A percentile compares a stretch with the other conserved stretches of the same genome.
Conservation (phyloP, 192 early-diverging fungal species). For the Kickxella alabastrina region DNA sequence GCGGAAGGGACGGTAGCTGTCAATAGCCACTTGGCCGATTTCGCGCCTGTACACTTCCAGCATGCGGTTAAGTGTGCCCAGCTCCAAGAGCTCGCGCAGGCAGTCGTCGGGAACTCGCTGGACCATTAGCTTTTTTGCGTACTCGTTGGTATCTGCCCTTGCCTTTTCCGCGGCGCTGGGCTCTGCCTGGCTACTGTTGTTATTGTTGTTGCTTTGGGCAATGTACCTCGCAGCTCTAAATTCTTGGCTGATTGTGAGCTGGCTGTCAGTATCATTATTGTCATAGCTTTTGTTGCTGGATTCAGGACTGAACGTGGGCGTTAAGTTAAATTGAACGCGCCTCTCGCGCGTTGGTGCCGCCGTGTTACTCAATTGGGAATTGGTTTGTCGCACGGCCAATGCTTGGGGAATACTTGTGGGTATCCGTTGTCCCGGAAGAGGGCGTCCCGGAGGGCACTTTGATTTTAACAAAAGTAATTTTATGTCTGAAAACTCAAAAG, state of each 20-base stretch:
- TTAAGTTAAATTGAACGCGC: constrained; percentile 24
- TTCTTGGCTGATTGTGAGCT: constrained; percentile 6
- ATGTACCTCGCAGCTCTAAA: constrained; percentile 10
- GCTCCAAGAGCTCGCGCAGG: constrained; percentile 24
- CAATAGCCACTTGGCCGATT: constrained; percentile 27
- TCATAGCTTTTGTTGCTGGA: not conserved
- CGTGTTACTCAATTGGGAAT: constrained; percentile 7
- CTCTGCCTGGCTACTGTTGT: no score
- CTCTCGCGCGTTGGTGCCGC: constrained; percentile 4
- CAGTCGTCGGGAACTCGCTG: constrained; percentile 25
- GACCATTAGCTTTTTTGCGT: constrained; percentile 11
- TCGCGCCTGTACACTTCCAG: constrained; percentile 15
- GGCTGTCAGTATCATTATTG: constrained; percentile 5
- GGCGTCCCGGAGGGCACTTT: constrained; percentile 14
- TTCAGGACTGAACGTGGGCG: constrained; percentile 1
- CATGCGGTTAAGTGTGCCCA: constrained; percentile 32
- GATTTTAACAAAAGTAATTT: constrained; percentile 26
- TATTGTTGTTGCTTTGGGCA: constrained; percentile 1
- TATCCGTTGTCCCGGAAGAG: constrained; percentile 25
- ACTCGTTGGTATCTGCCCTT: not conserved
- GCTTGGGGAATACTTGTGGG: not conserved
- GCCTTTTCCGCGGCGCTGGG: not conserved
- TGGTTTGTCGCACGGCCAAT: constrained; percentile 15
- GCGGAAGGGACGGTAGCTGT: constrained; percentile 33
- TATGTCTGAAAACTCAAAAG: constrained; percentile 22